Evolutionary conservation across 495 filamentous ascomycete genomes (phyloP), one percentile per base, ranked within the genome.

Genomic region (Aspergillus mulundensis): DNA sequence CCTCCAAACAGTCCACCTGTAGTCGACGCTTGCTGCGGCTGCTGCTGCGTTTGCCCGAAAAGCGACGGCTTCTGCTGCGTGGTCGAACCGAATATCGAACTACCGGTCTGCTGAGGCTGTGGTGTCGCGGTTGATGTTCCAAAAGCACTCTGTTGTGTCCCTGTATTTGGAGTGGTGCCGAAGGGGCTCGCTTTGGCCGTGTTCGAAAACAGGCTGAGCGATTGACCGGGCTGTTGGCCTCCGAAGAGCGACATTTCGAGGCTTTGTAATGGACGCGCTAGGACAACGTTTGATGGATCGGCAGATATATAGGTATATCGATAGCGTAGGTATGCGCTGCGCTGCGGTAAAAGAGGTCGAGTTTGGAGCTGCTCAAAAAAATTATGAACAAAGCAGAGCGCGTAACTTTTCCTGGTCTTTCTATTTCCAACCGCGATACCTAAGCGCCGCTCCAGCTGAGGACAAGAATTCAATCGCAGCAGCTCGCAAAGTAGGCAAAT

Each of bases 221-320:
- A 54, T 40, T 59, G 64, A 58, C 49, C 36, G 41, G 50, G 46
- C 5, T 43, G 19, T 24, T 55, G 55, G 30, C 53, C 50, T 34
- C 73, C 71, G 53, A 80, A 77, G n/a, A 77, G 65, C 28, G 74
- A 75, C 58, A 68, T 72, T 52, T 62, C 28, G 24, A 28, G 3
- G 39, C 41, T 1, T 40, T 40, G 11, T 25, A 40, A 3, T 6
- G 18, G 11, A 16, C 11, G 8, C 48, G 48, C 48, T 3, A 0
- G 34, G 18, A 8, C n/a, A 25, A 19, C 23, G n/a, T 30, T 32
- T 14, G 43, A 6, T 18, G 32, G 12, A 2, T 24, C 34, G 34
- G 1, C n/a, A n/a, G n/a, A n/a, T 7, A 15, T 36, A 11, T 14
- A 12, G 16, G 45, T 25, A 32, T 6, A 1, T 8, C n/a, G 19